phyloP scores from a whole-genome alignment of 2,329 filamentous ascomycete species.

The Sarocladiaceae sp. region DNA sequence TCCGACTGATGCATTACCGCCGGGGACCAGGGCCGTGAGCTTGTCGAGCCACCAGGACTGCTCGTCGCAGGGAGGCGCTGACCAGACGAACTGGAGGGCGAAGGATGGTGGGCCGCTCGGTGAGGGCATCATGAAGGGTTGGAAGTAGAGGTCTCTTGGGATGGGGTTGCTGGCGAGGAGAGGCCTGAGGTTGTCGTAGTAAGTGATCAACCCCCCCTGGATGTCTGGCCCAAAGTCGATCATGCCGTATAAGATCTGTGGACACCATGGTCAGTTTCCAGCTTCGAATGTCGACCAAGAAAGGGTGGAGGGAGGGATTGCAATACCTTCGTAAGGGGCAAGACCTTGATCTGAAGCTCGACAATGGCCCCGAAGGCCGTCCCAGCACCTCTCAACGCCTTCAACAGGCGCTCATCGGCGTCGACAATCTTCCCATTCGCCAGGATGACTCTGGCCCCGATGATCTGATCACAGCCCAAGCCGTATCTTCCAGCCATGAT shows the following conservation, averaged over 20 bases:
- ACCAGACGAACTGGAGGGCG: constrained; percentile 4
- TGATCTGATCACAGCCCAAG: constrained; percentile 30
- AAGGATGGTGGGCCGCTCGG: neutral
- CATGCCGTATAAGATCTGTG: neutral
- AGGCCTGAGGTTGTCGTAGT: constrained; percentile 4
- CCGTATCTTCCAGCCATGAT: constrained; percentile 21
- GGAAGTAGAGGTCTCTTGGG: constrained; percentile 3
- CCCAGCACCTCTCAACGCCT: constrained; percentile 21
- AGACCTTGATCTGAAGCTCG: constrained; percentile 20
- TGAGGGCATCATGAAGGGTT: constrained; percentile 1
- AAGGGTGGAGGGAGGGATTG: neutral
- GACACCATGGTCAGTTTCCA: too few species aligned
- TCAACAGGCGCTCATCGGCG: constrained; percentile 20
- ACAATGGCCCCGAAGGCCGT: constrained; percentile 21
- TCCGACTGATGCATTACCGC: neutral
- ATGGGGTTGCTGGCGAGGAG: neutral
- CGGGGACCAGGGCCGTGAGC: neutral
- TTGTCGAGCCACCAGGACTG: neutral
- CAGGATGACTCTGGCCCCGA: constrained; percentile 22
- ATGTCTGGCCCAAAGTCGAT: neutral
- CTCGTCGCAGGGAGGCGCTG: neutral
- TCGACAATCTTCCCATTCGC: constrained; percentile 20
- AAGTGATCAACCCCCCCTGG: neutral
- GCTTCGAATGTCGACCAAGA: neutral
- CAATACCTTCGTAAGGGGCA: constrained; percentile 11